These are phyloP conservation scores for Alectoria sarmentosa DNA, from an alignment of 495 filamentous ascomycete genomes.

Conservation along the genomic window DNA sequence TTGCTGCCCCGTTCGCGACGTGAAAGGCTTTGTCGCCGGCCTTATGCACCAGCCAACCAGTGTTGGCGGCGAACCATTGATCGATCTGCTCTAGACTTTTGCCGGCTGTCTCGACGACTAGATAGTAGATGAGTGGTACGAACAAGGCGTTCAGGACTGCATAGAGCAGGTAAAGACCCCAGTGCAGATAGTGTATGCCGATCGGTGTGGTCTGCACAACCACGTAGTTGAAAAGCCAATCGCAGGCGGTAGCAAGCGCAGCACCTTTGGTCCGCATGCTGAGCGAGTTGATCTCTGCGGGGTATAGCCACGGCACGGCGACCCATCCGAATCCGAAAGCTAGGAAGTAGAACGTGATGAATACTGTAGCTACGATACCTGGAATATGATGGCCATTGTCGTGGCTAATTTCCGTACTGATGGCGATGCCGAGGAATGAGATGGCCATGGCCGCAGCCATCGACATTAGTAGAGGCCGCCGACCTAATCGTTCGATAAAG, in stretches of 20 bases:
- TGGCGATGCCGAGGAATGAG: conserved; percentile 30
- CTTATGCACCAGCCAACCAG: conserved; percentile 24
- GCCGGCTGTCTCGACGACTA: conserved; percentile 47
- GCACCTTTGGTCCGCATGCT: conserved; percentile 50
- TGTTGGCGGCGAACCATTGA: conserved; percentile 22
- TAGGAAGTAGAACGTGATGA: conserved; percentile 48
- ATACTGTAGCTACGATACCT: conserved; percentile 40
- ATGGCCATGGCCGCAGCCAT: conserved; percentile 46
- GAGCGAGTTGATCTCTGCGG: conserved; percentile 55
- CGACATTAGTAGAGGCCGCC: conserved; percentile 56
- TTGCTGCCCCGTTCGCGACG: background rate
- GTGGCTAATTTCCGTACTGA: conserved; percentile 23
- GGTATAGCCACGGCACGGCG: conserved; percentile 47
- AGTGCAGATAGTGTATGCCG: conserved; percentile 35
- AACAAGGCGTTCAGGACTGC: conserved; percentile 40
- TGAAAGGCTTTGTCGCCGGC: conserved; percentile 1
- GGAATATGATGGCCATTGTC: conserved; percentile 21
- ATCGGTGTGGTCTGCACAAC: conserved; percentile 44
- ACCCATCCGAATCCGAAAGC: conserved; percentile 55
- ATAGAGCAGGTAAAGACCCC: conserved; percentile 35
- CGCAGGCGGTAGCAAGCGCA: conserved; percentile 40
- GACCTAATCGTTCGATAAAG: conserved; percentile 65
- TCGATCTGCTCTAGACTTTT: conserved; percentile 32
- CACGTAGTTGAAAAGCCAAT: conserved; percentile 44
- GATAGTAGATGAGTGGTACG: conserved; percentile 54